Conservation (phyloP, 805 yeast genomes). For the Blastobotrys terrestris region DNA sequence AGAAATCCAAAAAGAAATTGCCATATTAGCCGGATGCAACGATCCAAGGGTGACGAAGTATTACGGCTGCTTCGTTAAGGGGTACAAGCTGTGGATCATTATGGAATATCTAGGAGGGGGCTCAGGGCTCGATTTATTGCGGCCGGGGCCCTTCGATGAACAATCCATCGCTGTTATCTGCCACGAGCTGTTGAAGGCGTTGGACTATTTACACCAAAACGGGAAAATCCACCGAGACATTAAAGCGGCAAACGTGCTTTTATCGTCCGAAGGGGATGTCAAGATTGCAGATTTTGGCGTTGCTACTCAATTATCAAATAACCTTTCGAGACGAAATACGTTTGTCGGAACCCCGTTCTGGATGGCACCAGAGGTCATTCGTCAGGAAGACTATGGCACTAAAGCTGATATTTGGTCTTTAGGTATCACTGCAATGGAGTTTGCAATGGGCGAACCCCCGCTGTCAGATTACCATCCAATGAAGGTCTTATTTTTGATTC, state of each 20-base stretch:
- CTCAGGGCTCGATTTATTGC: constrained; percentile 56
- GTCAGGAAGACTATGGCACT: constrained; percentile 71
- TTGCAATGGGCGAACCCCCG: constrained; percentile 71
- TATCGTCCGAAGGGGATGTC: constrained; percentile 64
- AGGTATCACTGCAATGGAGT: constrained; percentile 72
- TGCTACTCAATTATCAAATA: constrained; percentile 68
- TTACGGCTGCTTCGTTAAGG: constrained; percentile 64
- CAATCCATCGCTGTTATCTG: constrained; percentile 48
- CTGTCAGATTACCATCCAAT: constrained; percentile 48
- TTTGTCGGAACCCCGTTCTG: constrained; percentile 61
- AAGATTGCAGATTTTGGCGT: constrained; percentile 96
- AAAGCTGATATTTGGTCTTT: constrained; percentile 76
- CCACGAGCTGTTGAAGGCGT: constrained; percentile 51
- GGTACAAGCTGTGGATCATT: constrained; percentile 67
- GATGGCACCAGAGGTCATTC: constrained; percentile 99
- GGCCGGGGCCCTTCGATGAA: constrained; percentile 55
- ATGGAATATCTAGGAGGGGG: constrained; percentile 84
- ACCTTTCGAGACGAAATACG: constrained; percentile 43
- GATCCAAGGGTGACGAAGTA: constrained; percentile 58
- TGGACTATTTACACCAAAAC: constrained; percentile 58
- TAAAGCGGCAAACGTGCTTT: constrained; percentile 83
- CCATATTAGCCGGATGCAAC: constrained; percentile 60
- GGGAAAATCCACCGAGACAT: constrained; percentile 87
- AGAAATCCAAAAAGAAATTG: constrained; percentile 69
- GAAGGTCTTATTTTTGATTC: constrained; percentile 48